Conservation (phyloP, 495 filamentous ascomycete species). For the Alectoria sarmentosa region DNA sequence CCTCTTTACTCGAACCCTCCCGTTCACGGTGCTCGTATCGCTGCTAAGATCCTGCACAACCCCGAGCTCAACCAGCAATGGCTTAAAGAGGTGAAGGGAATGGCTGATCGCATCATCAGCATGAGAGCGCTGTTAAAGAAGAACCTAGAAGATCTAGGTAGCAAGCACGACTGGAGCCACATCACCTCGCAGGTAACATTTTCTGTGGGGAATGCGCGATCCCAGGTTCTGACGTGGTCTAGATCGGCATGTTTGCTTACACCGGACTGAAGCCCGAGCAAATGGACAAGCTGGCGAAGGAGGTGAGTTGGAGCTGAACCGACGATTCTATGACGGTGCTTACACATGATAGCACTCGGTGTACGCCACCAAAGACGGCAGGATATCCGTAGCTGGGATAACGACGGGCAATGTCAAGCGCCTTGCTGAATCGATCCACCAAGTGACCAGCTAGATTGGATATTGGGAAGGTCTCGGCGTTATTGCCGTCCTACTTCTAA, state of each 20-base stretch:
- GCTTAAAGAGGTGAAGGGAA: conserved; percentile 94
- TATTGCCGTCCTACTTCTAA: background rate
- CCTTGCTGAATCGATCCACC: conserved; percentile 91
- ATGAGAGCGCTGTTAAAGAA: conserved; percentile 91
- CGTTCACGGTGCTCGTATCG: conserved; percentile 90
- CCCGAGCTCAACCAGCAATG: conserved; percentile 82
- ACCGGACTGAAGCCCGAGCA: conserved; percentile 88
- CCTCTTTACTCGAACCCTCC: conserved; percentile 98
- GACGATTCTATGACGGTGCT: background rate
- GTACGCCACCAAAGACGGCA: conserved; percentile 93
- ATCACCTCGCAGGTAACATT: conserved; percentile 75
- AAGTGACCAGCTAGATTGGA: conserved; percentile 58
- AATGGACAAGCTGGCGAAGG: conserved; percentile 87
- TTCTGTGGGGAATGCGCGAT: background rate
- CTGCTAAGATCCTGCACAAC: conserved; percentile 87
- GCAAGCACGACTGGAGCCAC: conserved; percentile 96
- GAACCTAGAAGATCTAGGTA: conserved; percentile 88
- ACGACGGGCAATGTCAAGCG: conserved; percentile 87
- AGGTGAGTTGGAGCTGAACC: conserved; percentile 43
- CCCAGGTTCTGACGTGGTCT: conserved; percentile 16
- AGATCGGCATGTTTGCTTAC: conserved; percentile 99
- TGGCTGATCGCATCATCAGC: conserved; percentile 98
- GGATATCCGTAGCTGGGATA: conserved; percentile 96
- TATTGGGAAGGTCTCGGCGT: background rate
- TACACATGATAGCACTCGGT: conserved; percentile 66